Percentiles rank a stretch among this genome's conserved stretches.
Conservation (phyloP, 2,329 filamentous ascomycete genomes). For the Pestalotiopsis sp. region DNA sequence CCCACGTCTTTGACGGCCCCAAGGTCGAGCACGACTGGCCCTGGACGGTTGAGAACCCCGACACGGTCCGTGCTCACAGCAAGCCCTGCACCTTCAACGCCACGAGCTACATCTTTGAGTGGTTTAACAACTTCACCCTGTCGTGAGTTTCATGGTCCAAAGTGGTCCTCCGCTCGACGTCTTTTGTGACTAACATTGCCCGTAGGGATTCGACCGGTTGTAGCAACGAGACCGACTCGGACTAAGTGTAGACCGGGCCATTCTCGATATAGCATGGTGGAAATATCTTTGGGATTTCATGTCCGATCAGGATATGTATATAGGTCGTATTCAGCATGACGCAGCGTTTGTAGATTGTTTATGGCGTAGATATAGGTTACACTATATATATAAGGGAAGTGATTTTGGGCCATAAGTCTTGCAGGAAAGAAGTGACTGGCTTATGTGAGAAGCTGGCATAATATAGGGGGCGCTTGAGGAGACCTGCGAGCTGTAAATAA, state of each 20-base stretch:
- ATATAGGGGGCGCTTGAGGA: too few species aligned
- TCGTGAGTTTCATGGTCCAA: background rate
- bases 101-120: constrained; percentile 7
- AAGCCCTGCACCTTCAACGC: constrained; percentile 8
- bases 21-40: constrained; percentile 14
- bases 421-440: too few species aligned
- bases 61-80: constrained; percentile 1
- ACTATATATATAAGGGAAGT: background rate
- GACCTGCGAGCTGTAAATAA: too few species aligned
- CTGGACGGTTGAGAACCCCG: constrained; percentile 9
- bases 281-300: background rate
- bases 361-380: background rate
- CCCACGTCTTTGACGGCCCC: constrained; percentile 7
- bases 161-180: too few species aligned
- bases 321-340: background rate
- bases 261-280: background rate
- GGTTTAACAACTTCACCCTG: constrained; percentile 4
- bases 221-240: background rate
- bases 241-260: background rate
- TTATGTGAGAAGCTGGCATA: too few species aligned
- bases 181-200: background rate
- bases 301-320: background rate
- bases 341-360: background rate
- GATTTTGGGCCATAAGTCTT: background rate
- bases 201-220: background rate